Evolutionary conservation across 148 eudicot genomes (phyloP).

Genomic region (Vaccinium corymbosum): DNA sequence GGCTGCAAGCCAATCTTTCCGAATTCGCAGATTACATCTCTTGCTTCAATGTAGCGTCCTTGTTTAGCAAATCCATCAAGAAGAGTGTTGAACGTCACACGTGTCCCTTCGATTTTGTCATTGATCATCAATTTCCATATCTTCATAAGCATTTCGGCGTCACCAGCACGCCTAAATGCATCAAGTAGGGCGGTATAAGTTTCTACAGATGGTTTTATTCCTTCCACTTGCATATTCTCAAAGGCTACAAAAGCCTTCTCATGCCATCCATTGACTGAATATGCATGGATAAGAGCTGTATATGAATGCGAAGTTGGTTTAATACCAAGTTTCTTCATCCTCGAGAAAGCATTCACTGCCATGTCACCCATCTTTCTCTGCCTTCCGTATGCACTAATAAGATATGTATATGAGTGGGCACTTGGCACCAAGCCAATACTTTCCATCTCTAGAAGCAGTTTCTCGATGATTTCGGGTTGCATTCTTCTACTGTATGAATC

Average conservation of each 20-base stretch:
- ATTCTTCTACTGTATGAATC: slow-evolving; percentile 85
- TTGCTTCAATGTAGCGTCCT: slow-evolving; percentile 74
- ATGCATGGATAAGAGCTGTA: slow-evolving; percentile 87
- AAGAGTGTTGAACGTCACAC: slow-evolving; percentile 78
- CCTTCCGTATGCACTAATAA: slow-evolving; percentile 84
- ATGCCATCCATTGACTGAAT: slow-evolving; percentile 75
- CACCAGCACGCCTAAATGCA: slow-evolving; percentile 89
- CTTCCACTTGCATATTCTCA: slow-evolving; percentile 73
- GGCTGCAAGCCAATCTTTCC: slow-evolving; percentile 76
- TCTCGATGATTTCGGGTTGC: slow-evolving; percentile 85
- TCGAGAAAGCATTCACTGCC: slow-evolving; percentile 88
- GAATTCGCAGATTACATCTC: slow-evolving; percentile 80
- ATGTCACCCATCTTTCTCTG: slow-evolving; percentile 81
- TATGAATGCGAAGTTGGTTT: slow-evolving; percentile 83
- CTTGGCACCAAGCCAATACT: slow-evolving; percentile 56
- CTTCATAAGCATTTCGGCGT: slow-evolving; percentile 60
- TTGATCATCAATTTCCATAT: slow-evolving; percentile 86
- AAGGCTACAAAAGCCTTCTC: slow-evolving; percentile 80
- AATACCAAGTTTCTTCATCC: slow-evolving; percentile 81
- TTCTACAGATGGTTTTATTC: slow-evolving; percentile 72
- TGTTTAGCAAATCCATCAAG: slow-evolving; percentile 96
- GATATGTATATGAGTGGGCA: slow-evolving; percentile 76
- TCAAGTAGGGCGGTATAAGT: slow-evolving; percentile 88
- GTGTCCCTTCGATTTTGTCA: slow-evolving; percentile 68
- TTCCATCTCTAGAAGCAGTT: slow-evolving; percentile 72